Base-by-base conservation (phyloP, 148 eudicot genomes). In the Diospyros kaki region DNA sequence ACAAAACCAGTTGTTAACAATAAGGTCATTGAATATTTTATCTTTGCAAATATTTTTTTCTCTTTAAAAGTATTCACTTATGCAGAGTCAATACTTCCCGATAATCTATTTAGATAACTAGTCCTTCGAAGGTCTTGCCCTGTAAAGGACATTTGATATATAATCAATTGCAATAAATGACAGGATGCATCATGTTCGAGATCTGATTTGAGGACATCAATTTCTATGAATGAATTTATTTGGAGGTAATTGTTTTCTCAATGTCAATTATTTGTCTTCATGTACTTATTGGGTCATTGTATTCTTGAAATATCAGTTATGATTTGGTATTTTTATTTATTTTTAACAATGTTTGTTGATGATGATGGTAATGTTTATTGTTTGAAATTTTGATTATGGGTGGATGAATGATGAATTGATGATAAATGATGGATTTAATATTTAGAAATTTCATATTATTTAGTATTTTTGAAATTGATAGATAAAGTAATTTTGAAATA, bases 141-240 rank as follows among this genome's bases (percentile, higher is more conserved):
- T n/a, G 9, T 72, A 39, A 70, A 17, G 75, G 63, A 73, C 50
- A 74, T 43, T 14, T 53, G 40, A 5, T 54, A 51, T 15, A 52
- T 52, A 53, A 28, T 17, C 66, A 73, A 71, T 71, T 54, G 62
- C 64, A 67, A 65, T 17, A 43, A 18, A 56, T 85, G 69, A 67
- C 93, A 89, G 93, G 89, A 79, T 76, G 80, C 84, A 66, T 79
- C 83, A 48, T 72, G 73, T 64, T 66, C 78, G 41, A 82, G 80
- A 82, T 78, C 84, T 81, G 38, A 71, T 75, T 82, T 79, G 54
- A 84, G 77, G 56, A 82, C 81, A 78, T 77, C 79, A 43, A 45
- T 66, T 79, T 72, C 80, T 56, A 71, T 75, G 58, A 78, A 71
- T 64, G 77, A 76, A 48, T 13, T 39, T 46, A 45, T 61, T 71